Evolutionary conservation across 2,329 filamentous ascomycete genomes (phyloP).

Genomic region (Microsporum audouinii): DNA sequence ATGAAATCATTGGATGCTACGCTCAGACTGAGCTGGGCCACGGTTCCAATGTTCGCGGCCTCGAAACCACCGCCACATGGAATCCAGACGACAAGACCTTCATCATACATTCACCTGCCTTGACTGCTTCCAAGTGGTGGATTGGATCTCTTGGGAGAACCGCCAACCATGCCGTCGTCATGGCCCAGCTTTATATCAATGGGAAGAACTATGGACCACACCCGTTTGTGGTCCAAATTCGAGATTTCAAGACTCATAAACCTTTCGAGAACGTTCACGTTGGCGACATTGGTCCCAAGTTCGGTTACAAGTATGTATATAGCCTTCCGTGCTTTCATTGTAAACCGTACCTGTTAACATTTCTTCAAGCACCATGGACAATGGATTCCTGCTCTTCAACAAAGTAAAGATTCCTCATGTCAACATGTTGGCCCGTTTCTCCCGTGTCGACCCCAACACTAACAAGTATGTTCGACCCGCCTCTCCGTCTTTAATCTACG

Average conservation of each 20-base stretch:
- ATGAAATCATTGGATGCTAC: slow-evolving; percentile 67
- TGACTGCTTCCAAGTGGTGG: slow-evolving; percentile 77
- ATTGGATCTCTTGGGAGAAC: slow-evolving; percentile 66
- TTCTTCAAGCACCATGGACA: slow-evolving; percentile 55
- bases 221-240: slow-evolving; percentile 65
- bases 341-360: slow-evolving; percentile 7
- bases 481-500: slow-evolving; percentile 58
- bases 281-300: slow-evolving; percentile 71
- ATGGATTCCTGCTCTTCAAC: slow-evolving; percentile 68
- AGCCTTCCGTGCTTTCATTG: not conserved
- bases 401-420: slow-evolving; percentile 62
- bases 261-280: slow-evolving; percentile 59
- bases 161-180: slow-evolving; percentile 66
- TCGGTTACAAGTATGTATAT: slow-evolving; percentile 53
- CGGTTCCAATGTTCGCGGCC: slow-evolving; percentile 62
- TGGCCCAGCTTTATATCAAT: slow-evolving; percentile 60
- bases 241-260: slow-evolving; percentile 58
- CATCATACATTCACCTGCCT: slow-evolving; percentile 58
- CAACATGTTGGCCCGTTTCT: slow-evolving; percentile 63
- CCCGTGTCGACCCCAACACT: slow-evolving; percentile 55
- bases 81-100: slow-evolving; percentile 63
- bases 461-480: slow-evolving; percentile 57
- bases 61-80: slow-evolving; percentile 65
- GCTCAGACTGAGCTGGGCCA: slow-evolving; percentile 72
- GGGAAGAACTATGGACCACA: slow-evolving; percentile 63